A percentile compares a stretch with the other conserved stretches of the same genome.
These are phyloP conservation scores for Thamnidium elegans DNA, from an alignment of 192 early-diverging fungal species.

Conservation along the genomic window DNA sequence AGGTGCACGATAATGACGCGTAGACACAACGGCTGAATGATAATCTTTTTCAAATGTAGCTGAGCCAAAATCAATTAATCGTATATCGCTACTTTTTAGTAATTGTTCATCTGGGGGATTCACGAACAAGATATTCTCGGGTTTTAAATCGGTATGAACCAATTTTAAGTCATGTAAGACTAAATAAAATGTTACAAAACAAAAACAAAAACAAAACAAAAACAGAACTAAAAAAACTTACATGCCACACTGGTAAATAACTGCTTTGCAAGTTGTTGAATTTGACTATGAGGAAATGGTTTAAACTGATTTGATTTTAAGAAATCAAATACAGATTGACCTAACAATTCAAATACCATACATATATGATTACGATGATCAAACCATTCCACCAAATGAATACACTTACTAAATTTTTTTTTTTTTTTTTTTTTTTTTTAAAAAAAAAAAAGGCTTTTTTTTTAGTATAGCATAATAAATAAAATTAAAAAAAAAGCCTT, in stretches of 20 bases:
- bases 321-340: slow-evolving; percentile 90
- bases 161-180: slow-evolving; percentile 81
- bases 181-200: too few species aligned
- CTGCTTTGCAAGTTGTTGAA: slow-evolving; percentile 83
- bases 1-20: slow-evolving; percentile 94
- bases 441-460: background rate
- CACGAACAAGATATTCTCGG: slow-evolving; percentile 85
- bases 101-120: slow-evolving; percentile 38
- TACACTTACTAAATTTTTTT: slow-evolving; percentile 89
- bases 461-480: background rate
- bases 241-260: slow-evolving; percentile 83
- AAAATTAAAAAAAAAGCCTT: slow-evolving; percentile 32
- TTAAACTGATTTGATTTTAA: slow-evolving; percentile 89
- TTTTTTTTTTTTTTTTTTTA: background rate
- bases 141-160: slow-evolving; percentile 96
- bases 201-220: too few species aligned
- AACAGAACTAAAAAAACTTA: slow-evolving; percentile 29
- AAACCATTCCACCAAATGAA: slow-evolving; percentile 82
- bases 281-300: slow-evolving; percentile 84
- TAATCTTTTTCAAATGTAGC: slow-evolving; percentile 93
- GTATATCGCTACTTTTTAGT: slow-evolving; percentile 68
- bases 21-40: slow-evolving; percentile 89
- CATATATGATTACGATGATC: slow-evolving; percentile 92
- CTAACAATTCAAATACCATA: slow-evolving; percentile 96
- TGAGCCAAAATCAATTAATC: slow-evolving; percentile 95